phyloP scores from a whole-genome alignment of 148 eudicot genomes.

The Nepenthes gracilis region DNA sequence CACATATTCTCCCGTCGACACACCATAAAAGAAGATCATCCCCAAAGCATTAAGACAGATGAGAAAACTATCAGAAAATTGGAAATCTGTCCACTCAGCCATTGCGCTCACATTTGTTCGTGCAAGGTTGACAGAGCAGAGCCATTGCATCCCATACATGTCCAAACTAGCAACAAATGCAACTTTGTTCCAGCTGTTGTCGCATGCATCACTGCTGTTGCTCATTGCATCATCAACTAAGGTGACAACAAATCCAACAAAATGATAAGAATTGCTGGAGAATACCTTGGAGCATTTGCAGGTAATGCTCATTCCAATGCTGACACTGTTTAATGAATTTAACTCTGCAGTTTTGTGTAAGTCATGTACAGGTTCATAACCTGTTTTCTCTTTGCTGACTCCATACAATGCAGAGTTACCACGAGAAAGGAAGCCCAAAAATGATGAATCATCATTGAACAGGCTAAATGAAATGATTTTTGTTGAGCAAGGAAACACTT shows the following conservation, averaged over 20 bases:
- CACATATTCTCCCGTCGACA: conserved; percentile 53
- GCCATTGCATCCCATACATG: conserved; percentile 64
- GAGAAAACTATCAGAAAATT: conserved; percentile 57
- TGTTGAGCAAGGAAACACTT: conserved; percentile 37
- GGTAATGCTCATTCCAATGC: conserved; percentile 15
- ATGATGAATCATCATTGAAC: conserved; percentile 34
- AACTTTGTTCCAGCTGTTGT: conserved; percentile 15
- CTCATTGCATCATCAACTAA: conserved; percentile 14
- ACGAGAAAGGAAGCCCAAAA: conserved; percentile 26
- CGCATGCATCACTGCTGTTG: conserved; percentile 12
- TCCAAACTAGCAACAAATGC: conserved; percentile 50
- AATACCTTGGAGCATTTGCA: conserved; percentile 62
- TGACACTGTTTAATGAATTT: conserved; percentile 12
- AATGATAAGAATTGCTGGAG: conserved; percentile 43
- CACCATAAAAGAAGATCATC: conserved; percentile 38
- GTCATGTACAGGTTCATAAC: conserved; percentile 11
- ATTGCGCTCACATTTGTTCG: conserved; percentile 21
- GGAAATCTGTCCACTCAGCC: conserved; percentile 78
- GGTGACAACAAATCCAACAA: conserved; percentile 63
- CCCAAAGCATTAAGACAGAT: conserved; percentile 70
- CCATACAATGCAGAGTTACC: conserved; percentile 13
- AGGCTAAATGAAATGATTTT: conserved; percentile 53
- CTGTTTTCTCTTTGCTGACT: conserved; percentile 14
- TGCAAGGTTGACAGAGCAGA: conserved; percentile 54
- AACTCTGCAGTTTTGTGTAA: conserved; percentile 12